Percentiles rank a stretch among this genome's conserved stretches.
These are phyloP conservation scores for Keithomyces neogunnii DNA, from an alignment of 2,329 filamentous ascomycete genomes.

Conservation along the genomic window DNA sequence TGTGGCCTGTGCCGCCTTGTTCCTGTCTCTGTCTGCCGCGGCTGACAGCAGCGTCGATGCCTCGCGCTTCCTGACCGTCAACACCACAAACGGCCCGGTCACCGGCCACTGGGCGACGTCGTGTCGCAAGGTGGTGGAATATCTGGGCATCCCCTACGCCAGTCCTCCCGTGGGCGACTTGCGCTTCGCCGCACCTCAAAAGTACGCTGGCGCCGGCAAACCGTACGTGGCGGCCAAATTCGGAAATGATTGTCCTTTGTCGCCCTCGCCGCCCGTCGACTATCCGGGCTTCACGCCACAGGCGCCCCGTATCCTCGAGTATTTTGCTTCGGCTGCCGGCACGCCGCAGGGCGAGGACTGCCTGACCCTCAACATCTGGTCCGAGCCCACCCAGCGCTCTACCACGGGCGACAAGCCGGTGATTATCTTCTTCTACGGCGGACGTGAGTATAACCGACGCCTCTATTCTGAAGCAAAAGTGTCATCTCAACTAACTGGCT, in stretches of 20 bases:
- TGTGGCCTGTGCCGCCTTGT: too few relatives aligned
- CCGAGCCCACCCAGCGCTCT: conserved; percentile 13
- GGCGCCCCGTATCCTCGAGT: background rate
- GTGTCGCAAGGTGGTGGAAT: background rate
- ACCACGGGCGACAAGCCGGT: conserved; percentile 11
- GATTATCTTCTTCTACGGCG: conserved; percentile 26
- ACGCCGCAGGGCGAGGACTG: conserved; percentile 23
- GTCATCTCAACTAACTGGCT: background rate
- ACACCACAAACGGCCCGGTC: background rate
- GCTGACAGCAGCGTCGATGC: too few relatives aligned
- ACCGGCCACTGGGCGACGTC: background rate
- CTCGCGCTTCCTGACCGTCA: background rate
- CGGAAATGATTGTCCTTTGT: background rate
- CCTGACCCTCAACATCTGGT: conserved; percentile 29
- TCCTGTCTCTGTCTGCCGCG: too few relatives aligned
- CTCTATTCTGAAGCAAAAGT: background rate
- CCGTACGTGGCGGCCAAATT: background rate
- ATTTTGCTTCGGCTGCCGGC: background rate
- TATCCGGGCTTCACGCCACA: background rate
- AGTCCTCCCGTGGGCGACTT: background rate
- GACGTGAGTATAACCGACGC: conserved; percentile 22
- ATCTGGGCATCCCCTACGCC: background rate
- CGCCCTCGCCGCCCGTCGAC: background rate
- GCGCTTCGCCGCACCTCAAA: background rate
- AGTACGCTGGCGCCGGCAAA: background rate